Percentiles rank a stretch among this genome's conserved stretches.
phyloP scores from a whole-genome alignment of 176 grass and related monocot species.

The Triticum urartu region DNA sequence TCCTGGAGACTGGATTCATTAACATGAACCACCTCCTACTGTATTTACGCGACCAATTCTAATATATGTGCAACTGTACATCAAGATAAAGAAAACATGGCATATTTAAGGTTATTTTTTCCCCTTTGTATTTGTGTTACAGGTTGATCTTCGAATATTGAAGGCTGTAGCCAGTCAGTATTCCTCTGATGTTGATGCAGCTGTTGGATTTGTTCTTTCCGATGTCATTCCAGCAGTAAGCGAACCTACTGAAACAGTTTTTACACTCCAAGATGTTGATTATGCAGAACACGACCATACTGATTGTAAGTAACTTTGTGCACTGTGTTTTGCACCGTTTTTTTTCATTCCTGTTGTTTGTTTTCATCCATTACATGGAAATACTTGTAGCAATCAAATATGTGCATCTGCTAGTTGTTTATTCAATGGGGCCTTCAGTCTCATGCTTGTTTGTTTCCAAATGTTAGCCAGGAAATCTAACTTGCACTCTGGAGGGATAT shows the following conservation, averaged over 20 bases:
- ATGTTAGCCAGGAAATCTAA: background rate
- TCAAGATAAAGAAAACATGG: background rate
- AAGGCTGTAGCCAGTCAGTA: constrained; percentile 68
- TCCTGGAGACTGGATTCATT: background rate
- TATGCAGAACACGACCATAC: constrained; percentile 24
- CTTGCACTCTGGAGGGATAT: background rate
- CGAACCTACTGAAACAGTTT: constrained; percentile 37
- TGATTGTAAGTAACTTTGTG: constrained; percentile 38
- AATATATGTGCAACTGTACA: background rate
- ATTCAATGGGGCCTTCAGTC: background rate
- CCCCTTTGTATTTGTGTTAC: constrained; percentile 10
- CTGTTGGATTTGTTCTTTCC: constrained; percentile 64
- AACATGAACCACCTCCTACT: background rate
- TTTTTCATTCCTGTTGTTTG: background rate
- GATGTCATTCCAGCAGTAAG: constrained; percentile 54
- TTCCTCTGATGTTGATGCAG: constrained; percentile 56
- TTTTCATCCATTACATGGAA: background rate
- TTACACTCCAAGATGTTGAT: constrained; percentile 26
- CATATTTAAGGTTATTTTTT: background rate
- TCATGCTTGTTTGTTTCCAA: constrained; percentile 11
- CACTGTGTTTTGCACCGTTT: background rate
- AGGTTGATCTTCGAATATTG: constrained; percentile 75
- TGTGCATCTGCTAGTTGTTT: background rate
- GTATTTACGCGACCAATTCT: background rate
- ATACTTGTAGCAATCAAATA: background rate